A percentile compares a stretch with the other conserved stretches of the same genome.
Evolutionary conservation across 495 filamentous ascomycete genomes (phyloP).

Genomic region (Niebla homalea): DNA sequence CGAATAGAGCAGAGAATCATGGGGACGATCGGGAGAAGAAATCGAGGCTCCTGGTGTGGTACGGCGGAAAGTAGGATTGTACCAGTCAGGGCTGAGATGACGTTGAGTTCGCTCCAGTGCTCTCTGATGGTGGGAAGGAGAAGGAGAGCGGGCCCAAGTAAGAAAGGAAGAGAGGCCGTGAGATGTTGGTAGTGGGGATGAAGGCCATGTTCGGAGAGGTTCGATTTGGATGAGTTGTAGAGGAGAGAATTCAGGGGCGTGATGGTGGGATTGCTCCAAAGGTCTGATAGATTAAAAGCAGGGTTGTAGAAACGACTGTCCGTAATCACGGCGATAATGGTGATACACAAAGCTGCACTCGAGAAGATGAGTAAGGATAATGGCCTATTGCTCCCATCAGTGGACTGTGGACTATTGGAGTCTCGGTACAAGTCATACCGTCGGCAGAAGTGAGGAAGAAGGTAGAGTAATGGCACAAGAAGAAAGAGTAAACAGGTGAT

Average conservation of each 20-base stretch:
- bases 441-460: conserved; percentile 71
- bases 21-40: conserved; percentile 77
- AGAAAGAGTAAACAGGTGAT: conserved; percentile 94
- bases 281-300: conserved; percentile 34
- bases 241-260: conserved; percentile 84
- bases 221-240: conserved; percentile 66
- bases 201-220: conserved; percentile 78
- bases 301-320: conserved; percentile 74
- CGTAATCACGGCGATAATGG: conserved; percentile 56
- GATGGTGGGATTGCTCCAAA: conserved; percentile 49
- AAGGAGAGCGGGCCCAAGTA: conserved; percentile 78
- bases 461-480: conserved; percentile 61
- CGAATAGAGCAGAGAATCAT: conserved; percentile 74
- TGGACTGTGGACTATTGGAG: neutral
- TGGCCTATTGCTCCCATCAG: conserved; percentile 38
- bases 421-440: conserved; percentile 39
- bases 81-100: conserved; percentile 71
- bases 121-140: conserved; percentile 43
- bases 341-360: conserved; percentile 46
- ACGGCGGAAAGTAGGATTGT: conserved; percentile 68
- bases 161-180: conserved; percentile 69
- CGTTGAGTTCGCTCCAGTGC: conserved; percentile 35
- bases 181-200: conserved; percentile 89
- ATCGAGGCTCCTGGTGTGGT: conserved; percentile 89
- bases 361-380: conserved; percentile 49